phyloP scores from a whole-genome alignment of 148 eudicot species.

The Simmondsia chinensis region DNA sequence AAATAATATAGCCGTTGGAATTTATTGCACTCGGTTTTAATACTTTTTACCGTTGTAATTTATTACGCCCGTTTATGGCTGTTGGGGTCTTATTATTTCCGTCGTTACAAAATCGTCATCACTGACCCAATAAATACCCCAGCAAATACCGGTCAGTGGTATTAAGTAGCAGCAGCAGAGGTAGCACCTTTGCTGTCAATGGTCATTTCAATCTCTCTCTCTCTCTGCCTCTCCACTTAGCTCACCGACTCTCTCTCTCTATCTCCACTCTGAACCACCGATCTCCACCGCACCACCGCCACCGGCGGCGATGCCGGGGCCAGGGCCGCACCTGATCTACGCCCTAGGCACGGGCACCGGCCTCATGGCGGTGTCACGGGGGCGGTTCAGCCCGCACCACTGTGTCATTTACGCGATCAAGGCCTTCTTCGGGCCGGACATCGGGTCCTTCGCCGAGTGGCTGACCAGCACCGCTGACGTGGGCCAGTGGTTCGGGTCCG shows the following conservation, averaged over 20 bases:
- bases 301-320: conserved; percentile 58
- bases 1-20: too few species aligned
- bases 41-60: too few species aligned
- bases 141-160: too few species aligned
- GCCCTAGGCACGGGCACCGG: conserved; percentile 54
- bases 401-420: conserved; percentile 68
- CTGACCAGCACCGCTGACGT: conserved; percentile 47
- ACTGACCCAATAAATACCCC: too few species aligned
- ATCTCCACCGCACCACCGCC: neutral
- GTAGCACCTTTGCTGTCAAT: too few species aligned
- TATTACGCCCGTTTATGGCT: too few species aligned
- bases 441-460: conserved; percentile 89
- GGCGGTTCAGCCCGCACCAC: conserved; percentile 85
- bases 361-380: conserved; percentile 44
- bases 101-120: too few species aligned
- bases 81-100: too few species aligned
- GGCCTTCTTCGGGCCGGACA: conserved; percentile 95
- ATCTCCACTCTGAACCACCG: neutral
- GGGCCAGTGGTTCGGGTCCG: conserved; percentile 28
- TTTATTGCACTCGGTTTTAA: too few species aligned
- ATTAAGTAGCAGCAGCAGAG: too few species aligned
- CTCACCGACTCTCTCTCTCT: neutral
- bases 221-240: too few species aligned
- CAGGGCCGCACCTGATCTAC: conserved; percentile 94
- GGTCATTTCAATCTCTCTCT: too few species aligned